These are phyloP conservation scores for Termitomyces eurrhizus DNA, from an alignment of 768 basidiomycete genomes.

Conservation along the genomic window DNA sequence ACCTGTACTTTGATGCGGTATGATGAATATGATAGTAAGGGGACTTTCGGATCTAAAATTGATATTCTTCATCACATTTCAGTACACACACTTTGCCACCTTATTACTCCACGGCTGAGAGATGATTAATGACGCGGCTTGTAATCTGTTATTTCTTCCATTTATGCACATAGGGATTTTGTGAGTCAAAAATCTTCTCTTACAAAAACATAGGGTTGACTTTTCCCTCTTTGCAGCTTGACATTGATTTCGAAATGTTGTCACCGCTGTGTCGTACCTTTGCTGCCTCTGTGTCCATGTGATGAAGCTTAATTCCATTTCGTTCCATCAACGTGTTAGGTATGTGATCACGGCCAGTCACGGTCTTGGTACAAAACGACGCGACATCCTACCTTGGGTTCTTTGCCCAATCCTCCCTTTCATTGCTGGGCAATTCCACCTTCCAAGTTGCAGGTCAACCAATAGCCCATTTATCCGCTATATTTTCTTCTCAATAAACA, in stretches of 20 bases:
- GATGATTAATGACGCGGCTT: neutral
- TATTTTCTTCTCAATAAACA: neutral
- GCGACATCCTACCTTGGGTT: neutral
- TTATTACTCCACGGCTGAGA: neutral
- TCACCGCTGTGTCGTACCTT: neutral
- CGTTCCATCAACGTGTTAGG: neutral
- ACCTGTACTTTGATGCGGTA: neutral
- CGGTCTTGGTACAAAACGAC: neutral
- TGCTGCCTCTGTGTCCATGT: neutral
- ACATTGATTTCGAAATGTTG: neutral
- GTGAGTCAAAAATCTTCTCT: neutral
- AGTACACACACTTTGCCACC: neutral
- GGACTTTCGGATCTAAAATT: neutral
- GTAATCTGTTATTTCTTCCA: neutral
- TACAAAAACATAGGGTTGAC: neutral
- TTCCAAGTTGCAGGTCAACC: constrained; percentile 16
- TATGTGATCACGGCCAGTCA: neutral
- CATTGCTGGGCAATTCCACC: constrained; percentile 14
- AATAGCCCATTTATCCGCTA: constrained; percentile 10
- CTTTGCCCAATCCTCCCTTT: constrained; percentile 10
- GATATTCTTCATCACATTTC: neutral
- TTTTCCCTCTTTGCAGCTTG: neutral
- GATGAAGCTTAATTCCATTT: neutral
- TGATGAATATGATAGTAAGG: neutral
- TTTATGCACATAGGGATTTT: neutral